Evolutionary conservation across 495 filamentous ascomycete genomes (phyloP).

Genomic region (Penicillium cataractarum): DNA sequence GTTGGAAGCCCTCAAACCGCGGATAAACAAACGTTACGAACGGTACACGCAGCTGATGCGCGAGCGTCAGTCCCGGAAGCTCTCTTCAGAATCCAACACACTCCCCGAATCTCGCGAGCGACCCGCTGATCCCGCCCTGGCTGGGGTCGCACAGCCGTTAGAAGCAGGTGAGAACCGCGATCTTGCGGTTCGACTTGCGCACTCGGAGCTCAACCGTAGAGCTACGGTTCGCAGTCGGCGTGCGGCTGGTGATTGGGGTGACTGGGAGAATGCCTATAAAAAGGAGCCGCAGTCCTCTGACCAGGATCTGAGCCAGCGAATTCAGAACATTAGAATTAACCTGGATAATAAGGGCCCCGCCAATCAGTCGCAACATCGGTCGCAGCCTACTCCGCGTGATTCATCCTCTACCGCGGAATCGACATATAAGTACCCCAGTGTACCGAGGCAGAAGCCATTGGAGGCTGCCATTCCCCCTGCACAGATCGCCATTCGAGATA

Average conservation of each 20-base stretch:
- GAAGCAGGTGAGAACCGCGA: slow-evolving; percentile 73
- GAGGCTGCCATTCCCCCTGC: slow-evolving; percentile 26
- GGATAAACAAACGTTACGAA: slow-evolving; percentile 68
- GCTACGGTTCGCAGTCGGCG: slow-evolving; percentile 61
- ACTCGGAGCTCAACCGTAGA: slow-evolving; percentile 71
- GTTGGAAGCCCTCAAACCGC: slow-evolving; percentile 67
- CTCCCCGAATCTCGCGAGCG: slow-evolving; percentile 17
- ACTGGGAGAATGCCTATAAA: slow-evolving; percentile 53
- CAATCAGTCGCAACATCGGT: slow-evolving; percentile 8
- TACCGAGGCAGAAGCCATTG: slow-evolving; percentile 50
- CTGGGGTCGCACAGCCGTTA: slow-evolving; percentile 53
- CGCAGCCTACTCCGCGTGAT: slow-evolving; percentile 20
- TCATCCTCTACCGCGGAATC: slow-evolving; percentile 19
- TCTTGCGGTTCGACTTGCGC: slow-evolving; percentile 76
- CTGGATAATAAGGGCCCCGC: slow-evolving; percentile 33
- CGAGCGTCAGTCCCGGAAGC: slow-evolving; percentile 47
- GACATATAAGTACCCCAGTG: slow-evolving; percentile 56
- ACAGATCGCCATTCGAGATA: slow-evolving; percentile 28
- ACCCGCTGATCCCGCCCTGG: slow-evolving; percentile 43
- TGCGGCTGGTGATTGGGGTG: slow-evolving; percentile 65
- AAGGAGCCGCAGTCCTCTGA: slow-evolving; percentile 32
- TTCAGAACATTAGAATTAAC: slow-evolving; percentile 48
- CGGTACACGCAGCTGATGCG: slow-evolving; percentile 58
- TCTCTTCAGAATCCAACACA: slow-evolving; percentile 22
- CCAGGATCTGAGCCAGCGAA: slow-evolving; percentile 49